phyloP scores from a whole-genome alignment of 2,329 filamentous ascomycete genomes.

The Boeremia exigua region DNA sequence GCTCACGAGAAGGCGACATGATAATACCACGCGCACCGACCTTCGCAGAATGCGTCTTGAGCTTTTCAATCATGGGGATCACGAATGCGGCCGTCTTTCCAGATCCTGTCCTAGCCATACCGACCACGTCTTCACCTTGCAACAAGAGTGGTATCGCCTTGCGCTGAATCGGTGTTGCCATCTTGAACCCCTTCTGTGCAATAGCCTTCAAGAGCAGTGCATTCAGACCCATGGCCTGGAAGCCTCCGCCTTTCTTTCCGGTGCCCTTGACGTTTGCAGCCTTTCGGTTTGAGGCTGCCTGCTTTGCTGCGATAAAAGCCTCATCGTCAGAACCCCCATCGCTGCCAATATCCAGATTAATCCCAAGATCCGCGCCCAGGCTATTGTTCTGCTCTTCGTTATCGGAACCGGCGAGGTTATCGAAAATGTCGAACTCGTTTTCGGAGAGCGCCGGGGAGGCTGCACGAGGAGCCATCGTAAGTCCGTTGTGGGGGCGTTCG shows the following conservation, averaged over 20 bases:
- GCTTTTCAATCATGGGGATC: slow-evolving; percentile 94
- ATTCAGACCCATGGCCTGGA: slow-evolving; percentile 93
- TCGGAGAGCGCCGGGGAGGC: slow-evolving; percentile 86
- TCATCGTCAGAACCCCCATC: slow-evolving; percentile 72
- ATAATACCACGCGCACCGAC: slow-evolving; percentile 88
- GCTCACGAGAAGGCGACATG: slow-evolving; percentile 88
- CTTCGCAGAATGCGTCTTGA: slow-evolving; percentile 85
- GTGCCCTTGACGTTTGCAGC: slow-evolving; percentile 77
- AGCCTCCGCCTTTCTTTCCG: slow-evolving; percentile 94
- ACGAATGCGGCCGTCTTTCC: slow-evolving; percentile 99
- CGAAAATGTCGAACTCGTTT: slow-evolving; percentile 88
- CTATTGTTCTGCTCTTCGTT: slow-evolving; percentile 52
- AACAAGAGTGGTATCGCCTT: slow-evolving; percentile 94
- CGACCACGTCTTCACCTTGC: slow-evolving; percentile 93
- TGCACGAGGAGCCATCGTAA: slow-evolving; percentile 73
- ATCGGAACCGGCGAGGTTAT: slow-evolving; percentile 72
- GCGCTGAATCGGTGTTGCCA: slow-evolving; percentile 95
- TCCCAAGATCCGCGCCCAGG: slow-evolving; percentile 43
- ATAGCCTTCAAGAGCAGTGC: slow-evolving; percentile 87
- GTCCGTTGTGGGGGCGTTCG: slow-evolving; percentile 1
- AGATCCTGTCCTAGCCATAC: slow-evolving; percentile 98
- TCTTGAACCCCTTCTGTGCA: slow-evolving; percentile 89
- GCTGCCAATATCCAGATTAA: slow-evolving; percentile 52
- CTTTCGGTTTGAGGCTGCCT: slow-evolving; percentile 88
- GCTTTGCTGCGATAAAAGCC: slow-evolving; percentile 87